These are phyloP conservation scores for Geopyxis carbonaria DNA, from an alignment of 495 filamentous ascomycete species.

Conservation along the genomic window DNA sequence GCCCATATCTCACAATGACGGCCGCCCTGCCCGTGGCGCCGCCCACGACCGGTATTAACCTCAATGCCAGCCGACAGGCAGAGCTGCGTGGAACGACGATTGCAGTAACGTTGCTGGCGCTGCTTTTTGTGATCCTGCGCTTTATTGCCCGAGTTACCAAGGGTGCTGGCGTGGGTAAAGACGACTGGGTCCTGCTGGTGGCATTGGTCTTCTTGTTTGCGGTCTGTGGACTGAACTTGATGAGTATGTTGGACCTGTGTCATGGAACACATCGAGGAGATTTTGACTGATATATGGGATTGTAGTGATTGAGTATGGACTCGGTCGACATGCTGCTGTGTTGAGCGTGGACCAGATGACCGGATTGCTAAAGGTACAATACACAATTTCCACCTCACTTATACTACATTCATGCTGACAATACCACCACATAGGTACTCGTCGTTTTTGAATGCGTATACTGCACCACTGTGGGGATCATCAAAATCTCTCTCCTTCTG, in stretches of 20 bases:
- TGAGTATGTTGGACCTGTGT: too few relatives aligned
- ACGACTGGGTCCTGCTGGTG: neutral
- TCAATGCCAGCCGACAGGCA: too few relatives aligned
- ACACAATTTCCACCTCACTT: neutral
- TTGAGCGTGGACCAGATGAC: neutral
- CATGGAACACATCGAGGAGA: too few relatives aligned
- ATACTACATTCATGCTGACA: neutral
- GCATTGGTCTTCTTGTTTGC: neutral
- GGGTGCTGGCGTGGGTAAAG: neutral
- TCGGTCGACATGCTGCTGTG: neutral
- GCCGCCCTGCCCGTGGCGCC: too few relatives aligned
- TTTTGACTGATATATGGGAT: too few relatives aligned
- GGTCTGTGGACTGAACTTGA: too few relatives aligned
- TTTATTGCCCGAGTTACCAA: neutral
- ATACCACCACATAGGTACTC: neutral
- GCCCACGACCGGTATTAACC: too few relatives aligned
- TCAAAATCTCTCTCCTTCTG: slow-evolving; percentile 6
- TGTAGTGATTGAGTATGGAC: slow-evolving; percentile 3
- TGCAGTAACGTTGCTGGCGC: neutral
- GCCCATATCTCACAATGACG: too few relatives aligned
- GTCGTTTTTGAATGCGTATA: slow-evolving; percentile 8
- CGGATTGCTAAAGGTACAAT: slow-evolving; percentile 1
- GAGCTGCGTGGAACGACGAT: too few relatives aligned
- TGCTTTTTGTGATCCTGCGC: neutral
- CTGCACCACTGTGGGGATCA: slow-evolving; percentile 1